Conservation (phyloP, 192 early-diverging fungal genomes). For the Podila minutissima region DNA sequence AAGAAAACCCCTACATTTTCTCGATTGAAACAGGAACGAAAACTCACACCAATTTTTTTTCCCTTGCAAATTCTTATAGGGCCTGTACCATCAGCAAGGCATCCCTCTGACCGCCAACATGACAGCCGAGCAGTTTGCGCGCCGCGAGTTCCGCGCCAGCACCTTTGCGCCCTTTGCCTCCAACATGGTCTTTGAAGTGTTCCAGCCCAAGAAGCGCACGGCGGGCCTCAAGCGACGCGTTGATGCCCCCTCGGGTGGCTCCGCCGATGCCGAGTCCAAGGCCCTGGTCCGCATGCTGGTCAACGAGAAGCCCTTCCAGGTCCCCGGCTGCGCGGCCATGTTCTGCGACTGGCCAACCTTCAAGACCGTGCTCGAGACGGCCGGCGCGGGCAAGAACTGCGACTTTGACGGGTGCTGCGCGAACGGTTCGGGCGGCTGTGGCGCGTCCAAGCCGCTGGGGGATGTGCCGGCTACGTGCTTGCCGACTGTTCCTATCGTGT, state of each 20-base stretch:
- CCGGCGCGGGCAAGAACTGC: constrained; percentile 21
- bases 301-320: constrained; percentile 25
- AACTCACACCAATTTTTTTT: not conserved
- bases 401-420: constrained; percentile 36
- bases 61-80: not conserved
- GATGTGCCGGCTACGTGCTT: not conserved
- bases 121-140: constrained; percentile 24
- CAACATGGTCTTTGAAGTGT: constrained; percentile 46
- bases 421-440: not conserved
- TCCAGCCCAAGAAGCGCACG: constrained; percentile 5
- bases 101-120: constrained; percentile 23
- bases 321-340: constrained; percentile 27
- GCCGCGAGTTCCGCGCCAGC: constrained; percentile 32
- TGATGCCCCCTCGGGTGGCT: not conserved
- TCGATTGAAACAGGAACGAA: not conserved
- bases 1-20: no score
- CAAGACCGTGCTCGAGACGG: constrained; percentile 11
- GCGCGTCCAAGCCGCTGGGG: no score
- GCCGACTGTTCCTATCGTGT: not conserved
- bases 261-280: not conserved
- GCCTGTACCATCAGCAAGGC: constrained; percentile 15
- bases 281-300: constrained; percentile 38
- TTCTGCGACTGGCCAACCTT: constrained; percentile 42
- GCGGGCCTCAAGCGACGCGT: not conserved
- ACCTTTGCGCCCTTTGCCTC: constrained; percentile 22